Evolutionary conservation across 768 basidiomycete species (phyloP).

Genomic region (Chalciporus sphaerocephalus): DNA sequence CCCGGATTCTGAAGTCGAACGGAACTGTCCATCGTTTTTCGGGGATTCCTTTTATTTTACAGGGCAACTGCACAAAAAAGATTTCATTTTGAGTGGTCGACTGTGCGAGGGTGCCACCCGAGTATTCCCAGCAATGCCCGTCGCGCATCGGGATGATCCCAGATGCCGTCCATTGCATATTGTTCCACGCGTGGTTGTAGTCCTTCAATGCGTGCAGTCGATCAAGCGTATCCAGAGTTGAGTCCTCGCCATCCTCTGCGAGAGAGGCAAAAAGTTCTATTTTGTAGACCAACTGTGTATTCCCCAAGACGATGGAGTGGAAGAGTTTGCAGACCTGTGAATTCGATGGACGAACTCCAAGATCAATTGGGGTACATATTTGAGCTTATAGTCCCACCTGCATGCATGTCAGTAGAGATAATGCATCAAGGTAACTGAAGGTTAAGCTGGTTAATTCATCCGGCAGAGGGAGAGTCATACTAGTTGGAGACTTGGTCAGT

Average conservation of each 20-base stretch:
- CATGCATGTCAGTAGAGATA: slow-evolving; percentile 25
- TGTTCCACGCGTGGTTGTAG: slow-evolving; percentile 29
- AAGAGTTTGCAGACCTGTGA: slow-evolving; percentile 31
- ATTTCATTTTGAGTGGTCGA: slow-evolving; percentile 18
- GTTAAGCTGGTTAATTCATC: slow-evolving; percentile 26
- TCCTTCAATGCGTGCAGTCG: slow-evolving; percentile 27
- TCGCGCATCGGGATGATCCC: slow-evolving; percentile 12
- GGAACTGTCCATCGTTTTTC: slow-evolving; percentile 26
- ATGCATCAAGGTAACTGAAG: slow-evolving; percentile 28
- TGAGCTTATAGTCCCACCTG: slow-evolving; percentile 17
- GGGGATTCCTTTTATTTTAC: slow-evolving; percentile 25
- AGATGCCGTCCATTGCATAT: slow-evolving; percentile 19
- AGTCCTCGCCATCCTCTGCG: slow-evolving; percentile 22
- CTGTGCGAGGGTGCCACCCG: slow-evolving; percentile 34
- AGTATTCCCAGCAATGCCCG: slow-evolving; percentile 32
- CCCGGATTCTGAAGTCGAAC: slow-evolving; percentile 28
- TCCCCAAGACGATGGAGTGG: slow-evolving; percentile 22
- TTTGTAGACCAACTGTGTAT: slow-evolving; percentile 27
- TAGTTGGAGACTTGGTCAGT: too few species aligned
- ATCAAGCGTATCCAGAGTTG: slow-evolving; percentile 16
- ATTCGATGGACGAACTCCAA: not conserved
- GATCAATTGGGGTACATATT: not conserved
- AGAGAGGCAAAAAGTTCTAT: slow-evolving; percentile 28
- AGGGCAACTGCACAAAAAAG: slow-evolving; percentile 29
- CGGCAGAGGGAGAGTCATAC: slow-evolving; percentile 28